Evolutionary conservation across 805 yeast species (phyloP), one percentile per base, ranked within the genome.

Genomic region (Cyberlindnera nakhonratchasimensis): DNA sequence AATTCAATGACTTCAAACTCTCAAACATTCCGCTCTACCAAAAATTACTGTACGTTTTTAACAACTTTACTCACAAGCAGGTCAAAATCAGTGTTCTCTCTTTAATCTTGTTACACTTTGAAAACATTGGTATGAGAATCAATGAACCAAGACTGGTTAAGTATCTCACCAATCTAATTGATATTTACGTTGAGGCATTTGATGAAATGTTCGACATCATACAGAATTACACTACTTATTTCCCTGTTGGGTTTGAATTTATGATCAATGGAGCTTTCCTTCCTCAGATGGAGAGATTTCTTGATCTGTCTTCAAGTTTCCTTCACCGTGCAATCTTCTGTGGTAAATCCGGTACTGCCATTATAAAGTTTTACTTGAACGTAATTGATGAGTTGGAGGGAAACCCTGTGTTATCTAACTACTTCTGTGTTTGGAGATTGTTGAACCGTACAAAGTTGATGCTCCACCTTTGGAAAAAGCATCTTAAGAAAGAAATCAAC

Each of bases 351-450:
- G 35, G 42, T 3, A 17, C 42, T 8, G 22, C 44, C 11, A n/a
- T 47, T 8, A 23, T 50, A 14, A 52, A 47, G 24, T 44, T 51
- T n/a, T 45, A 48, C 17, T 20, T 45, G 16, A 47, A 47, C 34
- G 39, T 53, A 6, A 31, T 47, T 21, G 54, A 52, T 16, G 54
- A 55, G 31, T 26, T 54, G 9, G 53, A 53, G n/a, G 43, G 43
- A 3, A 37, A 40, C 20, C 46, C 49, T 16, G 37, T 37, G 5
- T 37, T 58, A 34, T 36, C 44, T 21, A 45, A 47, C 25, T 50
- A 57, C 41, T 48, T 47, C 19, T n/a, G 11, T n/a, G 34, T 40
- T 14, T 54, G 58, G 58, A 51, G 47, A 29, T 18, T 45, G 1
- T 31, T 29, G 12, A 50, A 44, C 31, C 46, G 48, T 12, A 7